Evolutionary conservation across 768 basidiomycete species (phyloP), one percentile per base, ranked within the genome.

Genomic region (Lactarius quietus): DNA sequence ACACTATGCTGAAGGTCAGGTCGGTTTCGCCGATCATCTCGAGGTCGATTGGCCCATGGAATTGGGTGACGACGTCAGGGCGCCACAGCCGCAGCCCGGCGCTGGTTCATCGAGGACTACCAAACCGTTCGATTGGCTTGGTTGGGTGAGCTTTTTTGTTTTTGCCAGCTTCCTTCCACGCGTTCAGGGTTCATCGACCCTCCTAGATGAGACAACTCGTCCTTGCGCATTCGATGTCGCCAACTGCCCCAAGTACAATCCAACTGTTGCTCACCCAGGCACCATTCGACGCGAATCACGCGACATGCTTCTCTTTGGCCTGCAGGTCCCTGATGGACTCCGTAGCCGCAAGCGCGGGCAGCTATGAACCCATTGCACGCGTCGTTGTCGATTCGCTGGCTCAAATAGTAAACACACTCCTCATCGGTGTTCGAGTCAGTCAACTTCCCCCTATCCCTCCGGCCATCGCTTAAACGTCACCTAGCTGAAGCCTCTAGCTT

Each of bases 161-260:
- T 12, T 36, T 6, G 15, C 18, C 6, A 15, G 17, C 18, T 36
- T 59, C 29, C 2, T n/a, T 2, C n/a, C 23, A n/a, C 1, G 12
- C 14, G 17, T 33, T 52, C 26, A 15, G 3, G 29, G 26, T 17
- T 64, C 20, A 61, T 28, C 20, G 48, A n/a, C 43, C 26, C 14
- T 45, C 12, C 23, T 17, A 70, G 69, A 68, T 63, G 61, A 57
- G 68, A 59, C 67, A 70, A 23, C 10, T 66, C 15, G n/a, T 70
- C 28, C 57, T 70, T 56, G 60, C 59, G 51, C 69, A 70, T 33
- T 41, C 68, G 38, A 31, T 31, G 8, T 38, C 61, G 28, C 39
- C 56, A 3, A 62, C 41, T 48, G 51, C 59, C 6, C 53, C 59
- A 14, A 65, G 59, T 59, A 65, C 69, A 9, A 48, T 68, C 28